Conservation (phyloP, 805 yeast genomes). For the Wickerhamiella musiphila region DNA sequence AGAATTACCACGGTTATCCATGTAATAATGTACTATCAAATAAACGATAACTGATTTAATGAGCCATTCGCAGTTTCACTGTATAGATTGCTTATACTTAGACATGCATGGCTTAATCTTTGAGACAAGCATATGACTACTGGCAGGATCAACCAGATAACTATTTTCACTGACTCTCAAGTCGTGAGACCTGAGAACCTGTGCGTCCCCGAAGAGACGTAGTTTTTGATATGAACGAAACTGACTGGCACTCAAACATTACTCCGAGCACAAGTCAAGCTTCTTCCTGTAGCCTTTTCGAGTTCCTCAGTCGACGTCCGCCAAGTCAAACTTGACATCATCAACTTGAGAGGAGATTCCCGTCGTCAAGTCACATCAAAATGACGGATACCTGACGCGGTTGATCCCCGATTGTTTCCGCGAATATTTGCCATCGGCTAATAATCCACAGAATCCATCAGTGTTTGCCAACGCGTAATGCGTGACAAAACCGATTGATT, state of each 20-base stretch:
- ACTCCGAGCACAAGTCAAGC: background rate
- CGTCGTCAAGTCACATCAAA: constrained; percentile 9
- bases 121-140: constrained; percentile 36
- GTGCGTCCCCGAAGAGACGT: constrained; percentile 5
- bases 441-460: constrained; percentile 19
- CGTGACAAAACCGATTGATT: background rate
- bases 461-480: background rate
- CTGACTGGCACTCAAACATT: background rate
- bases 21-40: constrained; percentile 31
- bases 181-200: background rate
- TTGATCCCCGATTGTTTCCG: constrained; percentile 12
- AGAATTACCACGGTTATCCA: constrained; percentile 34
- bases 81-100: constrained; percentile 31
- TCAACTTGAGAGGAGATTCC: constrained; percentile 13
- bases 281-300: constrained; percentile 15
- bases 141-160: constrained; percentile 36
- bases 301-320: constrained; percentile 12
- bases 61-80: constrained; percentile 36
- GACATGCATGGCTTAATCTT: constrained; percentile 35
- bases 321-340: constrained; percentile 6
- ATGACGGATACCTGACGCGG: constrained; percentile 12
- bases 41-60: constrained; percentile 34
- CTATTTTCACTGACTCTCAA: constrained; percentile 12
- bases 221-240: constrained; percentile 2
- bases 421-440: constrained; percentile 19